Conservation (phyloP, 164 flowering plant species). For the Nymphaea colorata region DNA sequence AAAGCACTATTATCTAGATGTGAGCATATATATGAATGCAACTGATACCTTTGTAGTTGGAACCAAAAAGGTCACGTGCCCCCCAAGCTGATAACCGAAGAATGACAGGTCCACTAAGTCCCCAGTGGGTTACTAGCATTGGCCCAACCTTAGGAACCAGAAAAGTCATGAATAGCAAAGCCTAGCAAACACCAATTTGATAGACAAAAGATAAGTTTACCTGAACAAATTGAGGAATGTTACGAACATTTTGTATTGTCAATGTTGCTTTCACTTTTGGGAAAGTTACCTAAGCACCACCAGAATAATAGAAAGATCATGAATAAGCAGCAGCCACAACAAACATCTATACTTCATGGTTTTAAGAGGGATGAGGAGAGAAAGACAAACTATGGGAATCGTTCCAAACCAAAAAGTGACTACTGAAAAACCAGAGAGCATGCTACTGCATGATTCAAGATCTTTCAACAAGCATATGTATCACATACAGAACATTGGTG, state of each 20-base stretch:
- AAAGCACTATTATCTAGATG: no score
- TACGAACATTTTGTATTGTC: slow-evolving; percentile 34
- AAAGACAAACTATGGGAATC: no score
- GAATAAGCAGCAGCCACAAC: background rate
- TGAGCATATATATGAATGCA: background rate
- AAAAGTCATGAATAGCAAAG: background rate
- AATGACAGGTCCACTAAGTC: slow-evolving; percentile 94
- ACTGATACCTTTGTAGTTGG: slow-evolving; percentile 53
- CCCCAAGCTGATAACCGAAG: slow-evolving; percentile 99
- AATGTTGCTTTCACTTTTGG: slow-evolving; percentile 70
- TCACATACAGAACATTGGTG: no score
- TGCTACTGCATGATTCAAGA: no score
- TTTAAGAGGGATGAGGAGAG: no score
- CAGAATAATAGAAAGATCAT: background rate
- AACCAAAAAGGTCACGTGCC: slow-evolving; percentile 54
- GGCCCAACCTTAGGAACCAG: slow-evolving; percentile 64
- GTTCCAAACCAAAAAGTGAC: no score
- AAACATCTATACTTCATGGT: background rate
- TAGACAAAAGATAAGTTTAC: slow-evolving; percentile 12
- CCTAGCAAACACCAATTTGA: no score
- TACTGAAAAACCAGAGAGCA: no score
- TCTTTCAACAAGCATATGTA: no score
- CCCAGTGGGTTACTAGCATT: slow-evolving; percentile 96
- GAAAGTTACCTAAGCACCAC: slow-evolving; percentile 49
- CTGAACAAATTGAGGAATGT: slow-evolving; percentile 63